Evolutionary conservation across 805 yeast genomes (phyloP).

Genomic region (Dipodascus geniculatus): DNA sequence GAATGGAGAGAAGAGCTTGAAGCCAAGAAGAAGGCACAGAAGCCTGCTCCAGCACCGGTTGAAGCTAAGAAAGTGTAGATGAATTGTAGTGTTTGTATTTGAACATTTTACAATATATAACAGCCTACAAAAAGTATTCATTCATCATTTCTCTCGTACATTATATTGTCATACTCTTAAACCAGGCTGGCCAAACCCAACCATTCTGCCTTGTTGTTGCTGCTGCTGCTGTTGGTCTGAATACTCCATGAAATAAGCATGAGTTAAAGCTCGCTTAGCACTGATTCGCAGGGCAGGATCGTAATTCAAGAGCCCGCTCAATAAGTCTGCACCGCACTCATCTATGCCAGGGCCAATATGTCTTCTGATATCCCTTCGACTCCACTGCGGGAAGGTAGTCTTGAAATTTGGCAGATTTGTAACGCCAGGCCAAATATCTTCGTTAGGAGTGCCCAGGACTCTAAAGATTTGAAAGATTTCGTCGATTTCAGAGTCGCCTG

Average conservation of each 20-base stretch:
- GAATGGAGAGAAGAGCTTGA: not conserved
- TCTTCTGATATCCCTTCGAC: slow-evolving; percentile 50
- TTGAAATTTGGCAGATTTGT: slow-evolving; percentile 87
- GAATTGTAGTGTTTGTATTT: not conserved
- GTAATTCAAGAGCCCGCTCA: slow-evolving; percentile 64
- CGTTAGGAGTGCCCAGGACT: slow-evolving; percentile 87
- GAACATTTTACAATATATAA: not conserved
- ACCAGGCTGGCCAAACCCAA: not conserved
- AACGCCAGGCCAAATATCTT: slow-evolving; percentile 91
- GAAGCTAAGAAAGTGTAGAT: not conserved
- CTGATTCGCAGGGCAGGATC: slow-evolving; percentile 92
- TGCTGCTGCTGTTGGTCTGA: not conserved
- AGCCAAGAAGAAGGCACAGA: not conserved
- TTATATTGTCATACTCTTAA: not conserved
- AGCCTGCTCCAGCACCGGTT: not conserved
- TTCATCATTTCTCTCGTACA: not conserved
- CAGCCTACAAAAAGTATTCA: not conserved
- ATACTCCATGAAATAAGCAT: slow-evolving; percentile 52
- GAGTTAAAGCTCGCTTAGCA: slow-evolving; percentile 84
- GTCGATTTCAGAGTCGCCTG: slow-evolving; percentile 97
- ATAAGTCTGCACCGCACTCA: slow-evolving; percentile 70
- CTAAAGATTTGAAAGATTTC: slow-evolving; percentile 91
- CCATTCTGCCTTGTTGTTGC: not conserved
- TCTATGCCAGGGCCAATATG: slow-evolving; percentile 66
- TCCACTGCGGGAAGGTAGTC: slow-evolving; percentile 88